Conservation (phyloP, 495 filamentous ascomycete species). For the Cercophora sp. region DNA sequence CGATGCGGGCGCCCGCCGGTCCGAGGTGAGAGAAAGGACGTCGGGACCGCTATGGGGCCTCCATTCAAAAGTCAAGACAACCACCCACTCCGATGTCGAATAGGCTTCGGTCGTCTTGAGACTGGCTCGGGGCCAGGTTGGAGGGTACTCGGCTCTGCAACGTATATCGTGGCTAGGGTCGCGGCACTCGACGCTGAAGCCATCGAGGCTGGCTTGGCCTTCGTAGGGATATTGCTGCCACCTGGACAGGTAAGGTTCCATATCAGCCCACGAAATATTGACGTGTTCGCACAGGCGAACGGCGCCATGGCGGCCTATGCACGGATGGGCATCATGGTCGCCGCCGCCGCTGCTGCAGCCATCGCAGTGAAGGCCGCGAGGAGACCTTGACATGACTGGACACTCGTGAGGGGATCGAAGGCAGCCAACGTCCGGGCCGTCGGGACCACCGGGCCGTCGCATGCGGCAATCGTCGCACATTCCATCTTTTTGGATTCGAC, state of each 20-base stretch:
- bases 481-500: slow-evolving; percentile 14
- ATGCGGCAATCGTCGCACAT: slow-evolving; percentile 14
- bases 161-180: slow-evolving; percentile 17
- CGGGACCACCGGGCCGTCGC: slow-evolving; percentile 3
- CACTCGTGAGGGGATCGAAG: slow-evolving; percentile 23
- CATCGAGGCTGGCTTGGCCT: slow-evolving; percentile 15
- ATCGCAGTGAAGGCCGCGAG: slow-evolving; percentile 12
- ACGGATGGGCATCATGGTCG: slow-evolving; percentile 11
- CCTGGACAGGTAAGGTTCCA: slow-evolving; percentile 13
- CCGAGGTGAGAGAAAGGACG: slow-evolving; percentile 11
- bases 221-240: slow-evolving; percentile 9
- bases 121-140: slow-evolving; percentile 20
- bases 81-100: background rate
- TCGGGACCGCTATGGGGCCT: slow-evolving; percentile 15
- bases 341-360: slow-evolving; percentile 7
- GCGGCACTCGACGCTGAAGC: slow-evolving; percentile 20
- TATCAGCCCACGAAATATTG: slow-evolving; percentile 17
- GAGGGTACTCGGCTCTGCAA: slow-evolving; percentile 11
- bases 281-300: slow-evolving; percentile 24
- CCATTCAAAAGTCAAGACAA: slow-evolving; percentile 18
- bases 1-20: slow-evolving; percentile 11
- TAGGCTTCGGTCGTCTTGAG: slow-evolving; percentile 8
- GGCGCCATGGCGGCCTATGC: slow-evolving; percentile 18
- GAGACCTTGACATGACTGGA: slow-evolving; percentile 4
- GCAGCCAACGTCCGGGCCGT: slow-evolving; percentile 1